These are phyloP conservation scores for Pseudozyma sp. DNA, from an alignment of 1,284 basidiomycete genomes.

Conservation along the genomic window DNA sequence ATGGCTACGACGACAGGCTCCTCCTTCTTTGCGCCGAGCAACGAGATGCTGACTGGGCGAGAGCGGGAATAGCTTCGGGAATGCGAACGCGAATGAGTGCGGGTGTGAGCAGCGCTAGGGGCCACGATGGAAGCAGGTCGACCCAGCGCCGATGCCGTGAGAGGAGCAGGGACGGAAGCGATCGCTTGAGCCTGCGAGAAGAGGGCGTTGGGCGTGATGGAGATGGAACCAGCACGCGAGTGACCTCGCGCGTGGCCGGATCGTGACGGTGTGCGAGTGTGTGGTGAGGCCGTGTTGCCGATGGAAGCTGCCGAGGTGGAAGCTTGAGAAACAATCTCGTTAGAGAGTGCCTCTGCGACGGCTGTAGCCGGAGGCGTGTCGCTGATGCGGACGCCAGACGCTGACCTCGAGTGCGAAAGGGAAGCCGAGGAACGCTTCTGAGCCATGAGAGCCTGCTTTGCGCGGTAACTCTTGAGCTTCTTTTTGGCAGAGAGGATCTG, in stretches of 20 bases:
- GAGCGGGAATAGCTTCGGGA: slow-evolving; percentile 32
- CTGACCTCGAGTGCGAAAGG: slow-evolving; percentile 30
- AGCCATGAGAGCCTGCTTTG: slow-evolving; percentile 59
- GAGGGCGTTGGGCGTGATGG: slow-evolving; percentile 46
- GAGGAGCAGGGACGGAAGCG: slow-evolving; percentile 11
- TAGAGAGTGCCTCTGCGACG: slow-evolving; percentile 27
- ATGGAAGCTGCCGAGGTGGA: slow-evolving; percentile 21
- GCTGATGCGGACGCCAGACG: slow-evolving; percentile 15
- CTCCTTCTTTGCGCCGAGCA: slow-evolving; percentile 45
- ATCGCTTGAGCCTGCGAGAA: slow-evolving; percentile 29
- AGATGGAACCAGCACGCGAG: slow-evolving; percentile 57
- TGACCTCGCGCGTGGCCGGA: slow-evolving; percentile 54
- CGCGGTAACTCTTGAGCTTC: slow-evolving; percentile 64
- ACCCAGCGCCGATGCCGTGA: slow-evolving; percentile 9
- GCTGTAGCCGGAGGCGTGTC: slow-evolving; percentile 15
- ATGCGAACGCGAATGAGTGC: slow-evolving; percentile 37
- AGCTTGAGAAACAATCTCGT: slow-evolving; percentile 38
- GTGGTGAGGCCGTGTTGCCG: slow-evolving; percentile 7
- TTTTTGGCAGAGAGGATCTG: slow-evolving; percentile 61
- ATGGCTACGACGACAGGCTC: slow-evolving; percentile 45
- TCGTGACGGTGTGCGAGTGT: slow-evolving; percentile 39
- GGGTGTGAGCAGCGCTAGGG: slow-evolving; percentile 20
- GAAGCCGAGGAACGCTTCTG: slow-evolving; percentile 43
- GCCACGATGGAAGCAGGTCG: slow-evolving; percentile 24
- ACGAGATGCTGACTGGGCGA: slow-evolving; percentile 41